phyloP scores from a whole-genome alignment of 495 filamentous ascomycete species.

The Podospora australis region DNA sequence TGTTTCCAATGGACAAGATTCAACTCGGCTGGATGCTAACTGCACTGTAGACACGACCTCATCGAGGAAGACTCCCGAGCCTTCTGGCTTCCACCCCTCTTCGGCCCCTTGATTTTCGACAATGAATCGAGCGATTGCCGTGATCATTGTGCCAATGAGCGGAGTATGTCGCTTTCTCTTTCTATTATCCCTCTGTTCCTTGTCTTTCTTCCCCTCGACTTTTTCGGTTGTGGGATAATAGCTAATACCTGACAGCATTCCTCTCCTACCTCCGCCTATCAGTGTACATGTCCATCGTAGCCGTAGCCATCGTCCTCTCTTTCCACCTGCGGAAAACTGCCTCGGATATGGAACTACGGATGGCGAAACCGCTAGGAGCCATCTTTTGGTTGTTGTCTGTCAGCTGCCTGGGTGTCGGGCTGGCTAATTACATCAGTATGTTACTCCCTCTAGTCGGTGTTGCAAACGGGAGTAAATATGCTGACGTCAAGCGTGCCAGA shows the following conservation, averaged over 20 bases:
- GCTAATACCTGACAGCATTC: too few relatives aligned
- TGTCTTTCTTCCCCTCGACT: not conserved
- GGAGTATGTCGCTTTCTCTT: slow-evolving; percentile 42
- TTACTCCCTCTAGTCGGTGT: not conserved
- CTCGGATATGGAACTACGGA: slow-evolving; percentile 58
- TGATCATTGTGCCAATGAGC: slow-evolving; percentile 72
- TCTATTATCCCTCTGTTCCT: not conserved
- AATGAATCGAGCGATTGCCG: slow-evolving; percentile 84
- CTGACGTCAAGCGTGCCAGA: slow-evolving; percentile 20
- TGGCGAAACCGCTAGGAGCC: slow-evolving; percentile 78
- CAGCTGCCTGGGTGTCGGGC: slow-evolving; percentile 64
- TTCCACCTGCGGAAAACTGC: slow-evolving; percentile 81
- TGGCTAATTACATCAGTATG: slow-evolving; percentile 73
- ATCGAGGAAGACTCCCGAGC: not conserved
- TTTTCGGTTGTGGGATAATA: too few relatives aligned
- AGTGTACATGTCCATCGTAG: slow-evolving; percentile 85
- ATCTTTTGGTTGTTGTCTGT: slow-evolving; percentile 83
- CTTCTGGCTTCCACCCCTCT: slow-evolving; percentile 64
- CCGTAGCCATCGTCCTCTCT: slow-evolving; percentile 82
- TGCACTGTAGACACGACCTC: not conserved
- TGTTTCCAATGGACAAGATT: too few relatives aligned
- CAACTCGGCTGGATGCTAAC: too few relatives aligned
- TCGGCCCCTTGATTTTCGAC: slow-evolving; percentile 79
- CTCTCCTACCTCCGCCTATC: slow-evolving; percentile 90
- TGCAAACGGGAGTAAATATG: not conserved